Conservation (phyloP, 176 grass and related monocot species). For the Luzula sylvatica region DNA sequence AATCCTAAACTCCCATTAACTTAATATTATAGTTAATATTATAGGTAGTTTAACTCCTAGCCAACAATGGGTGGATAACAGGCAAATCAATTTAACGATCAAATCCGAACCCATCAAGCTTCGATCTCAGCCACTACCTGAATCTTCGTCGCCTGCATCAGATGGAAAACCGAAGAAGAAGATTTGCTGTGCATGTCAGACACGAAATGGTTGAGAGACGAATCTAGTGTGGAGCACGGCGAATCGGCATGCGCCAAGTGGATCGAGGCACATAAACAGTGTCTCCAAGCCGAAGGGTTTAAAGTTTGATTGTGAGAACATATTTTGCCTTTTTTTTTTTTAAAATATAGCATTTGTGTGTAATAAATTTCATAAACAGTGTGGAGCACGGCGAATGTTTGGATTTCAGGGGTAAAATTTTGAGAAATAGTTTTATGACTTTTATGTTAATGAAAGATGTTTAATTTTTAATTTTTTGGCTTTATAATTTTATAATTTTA, state of each 20-base stretch:
- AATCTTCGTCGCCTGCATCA: slow-evolving; percentile 11
- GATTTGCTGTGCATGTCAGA: slow-evolving; percentile 85
- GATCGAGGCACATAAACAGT: slow-evolving; percentile 67
- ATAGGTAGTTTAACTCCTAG: too few relatives aligned
- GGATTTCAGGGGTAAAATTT: neutral
- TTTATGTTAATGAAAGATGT: too few relatives aligned
- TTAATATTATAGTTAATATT: too few relatives aligned
- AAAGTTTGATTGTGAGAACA: slow-evolving; percentile 49
- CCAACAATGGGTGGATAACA: neutral
- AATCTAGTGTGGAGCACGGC: slow-evolving; percentile 64
- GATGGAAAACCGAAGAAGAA: slow-evolving; percentile 73
- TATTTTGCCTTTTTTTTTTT: neutral
- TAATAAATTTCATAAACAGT: too few relatives aligned
- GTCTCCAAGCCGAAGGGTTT: slow-evolving; percentile 71
- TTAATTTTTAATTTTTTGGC: neutral
- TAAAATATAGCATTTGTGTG: neutral
- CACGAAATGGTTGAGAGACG: slow-evolving; percentile 74
- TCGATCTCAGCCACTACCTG: neutral
- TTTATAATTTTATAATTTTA: too few relatives aligned
- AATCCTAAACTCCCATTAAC: too few relatives aligned
- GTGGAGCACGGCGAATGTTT: neutral
- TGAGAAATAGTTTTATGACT: neutral
- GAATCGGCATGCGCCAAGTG: slow-evolving; percentile 64
- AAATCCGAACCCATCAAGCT: slow-evolving; percentile 41
- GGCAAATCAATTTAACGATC: slow-evolving; percentile 33